These are phyloP conservation scores for Pichia manshurica DNA, from an alignment of 805 yeast species.

Conservation along the genomic window DNA sequence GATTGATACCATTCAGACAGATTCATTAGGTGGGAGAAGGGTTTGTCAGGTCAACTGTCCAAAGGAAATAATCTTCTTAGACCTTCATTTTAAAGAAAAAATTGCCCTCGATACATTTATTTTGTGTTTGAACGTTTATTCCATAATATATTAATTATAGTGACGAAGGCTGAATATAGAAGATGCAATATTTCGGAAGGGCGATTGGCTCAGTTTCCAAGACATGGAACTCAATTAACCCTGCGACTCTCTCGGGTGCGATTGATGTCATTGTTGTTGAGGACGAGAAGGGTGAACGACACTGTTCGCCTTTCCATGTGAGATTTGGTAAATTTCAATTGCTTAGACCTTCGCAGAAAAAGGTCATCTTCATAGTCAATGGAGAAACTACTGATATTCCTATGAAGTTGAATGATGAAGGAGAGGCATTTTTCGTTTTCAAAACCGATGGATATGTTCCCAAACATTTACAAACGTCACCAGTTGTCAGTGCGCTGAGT, in stretches of 20 bases:
- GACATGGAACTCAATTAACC: conserved; percentile 95
- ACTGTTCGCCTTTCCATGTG: conserved; percentile 95
- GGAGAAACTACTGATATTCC: conserved; percentile 77
- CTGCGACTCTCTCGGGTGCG: conserved; percentile 94
- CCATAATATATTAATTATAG: no score
- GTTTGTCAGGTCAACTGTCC: no score
- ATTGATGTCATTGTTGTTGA: conserved; percentile 94
- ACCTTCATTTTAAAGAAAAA: no score
- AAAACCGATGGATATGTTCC: conserved; percentile 77
- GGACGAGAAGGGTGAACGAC: conserved; percentile 63
- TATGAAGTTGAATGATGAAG: conserved; percentile 96
- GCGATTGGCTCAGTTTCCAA: conserved; percentile 93
- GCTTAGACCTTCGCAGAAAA: conserved; percentile 90
- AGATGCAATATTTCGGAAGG: conserved; percentile 94
- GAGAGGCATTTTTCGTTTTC: conserved; percentile 96
- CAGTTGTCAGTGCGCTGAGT: conserved; percentile 62
- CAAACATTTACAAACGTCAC: conserved; percentile 74
- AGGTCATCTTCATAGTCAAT: conserved; percentile 83
- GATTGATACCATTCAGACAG: no score
- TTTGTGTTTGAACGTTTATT: no score
- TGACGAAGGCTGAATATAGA: not conserved
- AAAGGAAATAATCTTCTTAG: no score
- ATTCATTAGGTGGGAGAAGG: no score
- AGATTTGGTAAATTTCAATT: conserved; percentile 93
- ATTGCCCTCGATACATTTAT: no score